Evolutionary conservation across 805 yeast genomes (phyloP).

Genomic region (Suhomyces emberorum): DNA sequence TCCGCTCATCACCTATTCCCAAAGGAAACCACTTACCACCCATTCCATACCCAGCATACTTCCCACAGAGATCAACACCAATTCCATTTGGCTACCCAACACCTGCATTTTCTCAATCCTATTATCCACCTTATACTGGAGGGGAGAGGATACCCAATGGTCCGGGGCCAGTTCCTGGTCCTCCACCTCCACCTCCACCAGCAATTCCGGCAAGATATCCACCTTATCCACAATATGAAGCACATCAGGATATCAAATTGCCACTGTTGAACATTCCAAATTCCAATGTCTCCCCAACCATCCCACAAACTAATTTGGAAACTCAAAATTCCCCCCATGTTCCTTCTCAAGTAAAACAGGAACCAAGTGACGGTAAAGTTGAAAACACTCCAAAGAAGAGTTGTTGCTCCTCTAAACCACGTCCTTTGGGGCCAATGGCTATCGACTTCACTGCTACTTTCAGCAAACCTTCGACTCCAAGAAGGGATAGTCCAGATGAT

Average conservation of each 20-base stretch:
- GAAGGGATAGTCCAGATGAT: neutral
- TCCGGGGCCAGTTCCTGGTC: conserved; percentile 43
- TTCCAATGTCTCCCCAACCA: no score
- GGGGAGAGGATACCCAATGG: conserved; percentile 38
- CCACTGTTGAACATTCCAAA: conserved; percentile 9
- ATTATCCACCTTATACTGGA: conserved; percentile 34
- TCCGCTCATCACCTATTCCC: neutral
- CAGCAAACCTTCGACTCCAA: conserved; percentile 4
- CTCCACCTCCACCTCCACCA: conserved; percentile 26
- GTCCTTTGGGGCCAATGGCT: conserved; percentile 18
- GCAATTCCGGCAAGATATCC: conserved; percentile 4
- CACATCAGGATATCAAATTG: conserved; percentile 10
- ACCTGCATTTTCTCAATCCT: conserved; percentile 12
- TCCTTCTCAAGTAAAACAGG: no score
- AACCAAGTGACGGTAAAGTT: neutral
- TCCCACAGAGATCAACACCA: conserved; percentile 4
- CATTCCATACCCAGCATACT: conserved; percentile 1
- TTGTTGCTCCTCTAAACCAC: neutral
- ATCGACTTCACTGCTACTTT: conserved; percentile 26
- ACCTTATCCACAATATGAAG: neutral
- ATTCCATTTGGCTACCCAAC: conserved; percentile 9
- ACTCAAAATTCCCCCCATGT: no score
- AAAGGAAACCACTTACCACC: conserved; percentile 1
- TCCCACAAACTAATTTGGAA: no score
- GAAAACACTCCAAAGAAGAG: neutral